Conservation (phyloP, 257 asterid genomes). For the Solanum clarkiae region DNA sequence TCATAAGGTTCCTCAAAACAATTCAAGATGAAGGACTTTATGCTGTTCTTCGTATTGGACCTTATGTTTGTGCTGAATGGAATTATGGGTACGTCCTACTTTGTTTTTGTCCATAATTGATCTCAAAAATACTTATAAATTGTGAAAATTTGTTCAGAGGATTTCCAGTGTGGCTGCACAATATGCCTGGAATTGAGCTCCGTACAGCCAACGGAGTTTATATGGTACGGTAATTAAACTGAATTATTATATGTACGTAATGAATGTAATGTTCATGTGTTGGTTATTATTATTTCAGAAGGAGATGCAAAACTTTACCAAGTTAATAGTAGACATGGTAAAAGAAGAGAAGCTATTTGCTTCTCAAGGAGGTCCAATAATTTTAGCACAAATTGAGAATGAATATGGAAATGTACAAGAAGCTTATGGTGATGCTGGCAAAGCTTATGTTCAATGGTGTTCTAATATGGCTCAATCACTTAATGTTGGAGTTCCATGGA, state of each 20-base stretch:
- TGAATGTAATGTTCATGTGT: not conserved
- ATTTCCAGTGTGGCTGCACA: constrained; percentile 70
- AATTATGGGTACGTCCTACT: constrained; percentile 43
- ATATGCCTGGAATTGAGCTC: constrained; percentile 37
- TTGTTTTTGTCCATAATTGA: not conserved
- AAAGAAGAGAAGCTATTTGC: constrained; percentile 65
- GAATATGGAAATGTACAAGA: constrained; percentile 61
- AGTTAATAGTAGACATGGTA: constrained; percentile 50
- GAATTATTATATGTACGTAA: not conserved
- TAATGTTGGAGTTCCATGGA: constrained; percentile 71
- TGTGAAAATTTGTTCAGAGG: constrained; percentile 24
- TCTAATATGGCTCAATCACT: constrained; percentile 48
- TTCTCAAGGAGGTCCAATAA: constrained; percentile 86
- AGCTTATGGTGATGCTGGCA: constrained; percentile 57
- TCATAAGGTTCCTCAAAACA: constrained; percentile 50
- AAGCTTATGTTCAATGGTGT: constrained; percentile 56
- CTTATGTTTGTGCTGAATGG: constrained; percentile 87
- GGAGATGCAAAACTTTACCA: constrained; percentile 67
- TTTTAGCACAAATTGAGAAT: constrained; percentile 72
- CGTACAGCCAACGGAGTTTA: constrained; percentile 48
- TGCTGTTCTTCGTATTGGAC: constrained; percentile 69
- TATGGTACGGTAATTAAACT: constrained; percentile 22
- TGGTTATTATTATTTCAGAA: constrained; percentile 17
- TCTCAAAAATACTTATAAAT: not conserved
- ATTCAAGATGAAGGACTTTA: constrained; percentile 46